Evolutionary conservation across 768 basidiomycete genomes (phyloP).

Genomic region (Lentinula aciculospora): DNA sequence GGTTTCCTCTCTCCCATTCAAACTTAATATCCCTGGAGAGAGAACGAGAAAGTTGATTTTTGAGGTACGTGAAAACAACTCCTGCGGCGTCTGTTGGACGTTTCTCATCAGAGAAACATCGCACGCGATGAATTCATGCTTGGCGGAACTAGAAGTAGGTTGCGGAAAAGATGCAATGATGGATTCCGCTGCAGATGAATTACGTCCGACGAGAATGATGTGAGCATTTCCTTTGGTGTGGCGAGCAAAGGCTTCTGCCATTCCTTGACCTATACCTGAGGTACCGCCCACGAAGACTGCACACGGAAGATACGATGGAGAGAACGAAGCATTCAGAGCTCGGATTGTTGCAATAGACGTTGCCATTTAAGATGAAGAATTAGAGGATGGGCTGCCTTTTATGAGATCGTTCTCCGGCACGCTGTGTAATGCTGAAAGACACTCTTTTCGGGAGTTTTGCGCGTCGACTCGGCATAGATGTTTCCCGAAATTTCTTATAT

Average conservation of each 20-base stretch:
- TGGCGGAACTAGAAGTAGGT: constrained; percentile 11
- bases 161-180: constrained; percentile 23
- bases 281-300: constrained; percentile 14
- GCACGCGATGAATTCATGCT: constrained; percentile 27
- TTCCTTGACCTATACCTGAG: constrained; percentile 20
- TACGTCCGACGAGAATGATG: constrained; percentile 28
- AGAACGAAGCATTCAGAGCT: constrained; percentile 13
- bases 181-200: constrained; percentile 22
- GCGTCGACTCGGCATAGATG: too few species aligned
- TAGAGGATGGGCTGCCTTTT: neutral
- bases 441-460: too few species aligned
- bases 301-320: constrained; percentile 4
- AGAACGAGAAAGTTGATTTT: constrained; percentile 32
- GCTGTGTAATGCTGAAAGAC: too few species aligned
- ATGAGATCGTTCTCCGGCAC: too few species aligned
- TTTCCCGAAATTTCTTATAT: too few species aligned
- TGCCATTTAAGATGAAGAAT: constrained; percentile 8
- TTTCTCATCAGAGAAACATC: constrained; percentile 26
- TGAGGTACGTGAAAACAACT: constrained; percentile 16
- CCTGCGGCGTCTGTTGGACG: constrained; percentile 18
- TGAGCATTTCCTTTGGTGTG: constrained; percentile 28
- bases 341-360: constrained; percentile 9
- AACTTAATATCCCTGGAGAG: constrained; percentile 23
- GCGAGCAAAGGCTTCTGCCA: constrained; percentile 26
- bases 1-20: constrained; percentile 27